Evolutionary conservation across 1,139 yeast genomes (phyloP), one percentile per base, ranked within the genome.

Genomic region (Lodderomyces parapsilosis): DNA sequence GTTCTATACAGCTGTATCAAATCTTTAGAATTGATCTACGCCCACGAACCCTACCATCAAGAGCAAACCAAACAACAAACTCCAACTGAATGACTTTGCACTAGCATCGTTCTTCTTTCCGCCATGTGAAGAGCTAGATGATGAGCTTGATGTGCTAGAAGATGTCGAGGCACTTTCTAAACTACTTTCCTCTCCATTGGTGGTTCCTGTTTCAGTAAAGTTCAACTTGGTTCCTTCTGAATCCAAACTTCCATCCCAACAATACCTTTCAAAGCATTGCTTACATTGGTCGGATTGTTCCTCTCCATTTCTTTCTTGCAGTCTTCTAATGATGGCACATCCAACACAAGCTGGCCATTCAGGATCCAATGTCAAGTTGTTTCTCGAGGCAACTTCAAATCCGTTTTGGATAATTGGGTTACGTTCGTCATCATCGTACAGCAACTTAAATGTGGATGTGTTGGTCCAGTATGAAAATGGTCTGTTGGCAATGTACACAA

Each of bases 261-360:
- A 90, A 65, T 89, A 89, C 33, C 72, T 71, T 28, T 69, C 60
- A 60, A 89, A 86, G 64, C 98, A 91, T 42, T 68, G 50, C 49
- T 77, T 64, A 72, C 97, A 91, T 59, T 86, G 90, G 1, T 76
- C 81, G 5, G 90, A 76, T 49, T 82, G 83, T 14, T 76, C 71
- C 23, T 74, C 62, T 27, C 85, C 83, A 40, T 74, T 66, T 56
- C 95, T 77, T 66, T 89, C 95, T 59, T 85, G 84, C 44, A 85
- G 81, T 61, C 96, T 81, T 63, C 89, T 84, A 45, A 90, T 73
- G 43, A 90, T 80, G 6, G 97, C 97, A 71, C 98, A 90, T 1
- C 91, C 88, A 42, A 90, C 78, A 71, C 97, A 90, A 6, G 85
- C 77, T 41, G 78, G 73, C 84, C 90, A 90, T 43, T 85, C 84